Evolutionary conservation across 2,329 filamentous ascomycete genomes (phyloP).

Genomic region (Trichoderma lentiforme): DNA sequence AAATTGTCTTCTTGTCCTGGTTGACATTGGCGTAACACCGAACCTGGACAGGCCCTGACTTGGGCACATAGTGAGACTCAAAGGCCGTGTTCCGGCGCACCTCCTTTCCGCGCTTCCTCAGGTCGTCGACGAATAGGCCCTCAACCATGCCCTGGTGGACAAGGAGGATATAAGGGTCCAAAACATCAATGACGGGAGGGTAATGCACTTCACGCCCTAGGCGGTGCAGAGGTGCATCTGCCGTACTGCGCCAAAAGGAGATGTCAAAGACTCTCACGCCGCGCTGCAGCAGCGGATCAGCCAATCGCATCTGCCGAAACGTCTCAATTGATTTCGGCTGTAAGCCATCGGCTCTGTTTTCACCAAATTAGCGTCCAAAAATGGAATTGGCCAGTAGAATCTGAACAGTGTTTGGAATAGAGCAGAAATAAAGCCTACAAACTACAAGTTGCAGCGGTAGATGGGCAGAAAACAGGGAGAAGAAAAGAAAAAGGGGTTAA

Average conservation of each 20-base stretch:
- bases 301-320: slow-evolving; percentile 68
- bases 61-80: slow-evolving; percentile 49
- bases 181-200: slow-evolving; percentile 56
- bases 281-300: slow-evolving; percentile 62
- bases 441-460: background rate
- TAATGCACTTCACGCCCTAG: slow-evolving; percentile 67
- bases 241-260: slow-evolving; percentile 63
- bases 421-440: background rate
- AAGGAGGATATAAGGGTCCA: slow-evolving; percentile 56
- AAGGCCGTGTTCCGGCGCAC: slow-evolving; percentile 65
- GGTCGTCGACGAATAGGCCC: slow-evolving; percentile 65
- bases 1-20: slow-evolving; percentile 48
- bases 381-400: background rate
- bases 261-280: slow-evolving; percentile 73
- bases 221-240: slow-evolving; percentile 52
- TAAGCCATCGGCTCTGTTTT: slow-evolving; percentile 61
- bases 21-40: slow-evolving; percentile 51
- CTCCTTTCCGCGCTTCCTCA: slow-evolving; percentile 59
- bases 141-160: slow-evolving; percentile 76
- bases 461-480: background rate
- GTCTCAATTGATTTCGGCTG: slow-evolving; percentile 79
- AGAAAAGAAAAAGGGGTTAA: background rate
- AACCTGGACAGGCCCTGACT: slow-evolving; percentile 45
- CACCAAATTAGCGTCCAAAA: slow-evolving; percentile 21
- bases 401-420: background rate